phyloP scores from a whole-genome alignment of 805 yeast genomes.

The Wickerhamiella alocasiicola region DNA sequence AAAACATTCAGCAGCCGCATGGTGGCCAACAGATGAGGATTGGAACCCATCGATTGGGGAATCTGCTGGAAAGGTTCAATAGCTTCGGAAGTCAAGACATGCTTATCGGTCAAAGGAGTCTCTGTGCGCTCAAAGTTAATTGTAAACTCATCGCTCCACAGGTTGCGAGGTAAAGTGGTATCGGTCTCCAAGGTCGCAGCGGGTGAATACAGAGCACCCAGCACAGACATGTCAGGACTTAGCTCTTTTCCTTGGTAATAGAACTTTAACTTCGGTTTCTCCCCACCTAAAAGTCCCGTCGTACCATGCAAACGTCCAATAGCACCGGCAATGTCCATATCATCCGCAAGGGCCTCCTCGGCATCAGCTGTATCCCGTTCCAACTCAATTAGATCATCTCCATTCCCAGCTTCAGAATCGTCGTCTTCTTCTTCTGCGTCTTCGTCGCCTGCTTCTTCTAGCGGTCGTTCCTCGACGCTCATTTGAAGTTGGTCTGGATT shows the following conservation, averaged over 20 bases:
- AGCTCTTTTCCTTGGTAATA: slow-evolving; percentile 10
- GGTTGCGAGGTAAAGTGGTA: slow-evolving; percentile 8
- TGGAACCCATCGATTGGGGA: slow-evolving; percentile 10
- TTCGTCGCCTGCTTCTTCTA: slow-evolving; percentile 14
- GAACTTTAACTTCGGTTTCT: slow-evolving; percentile 1
- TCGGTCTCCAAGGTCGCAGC: slow-evolving; percentile 5
- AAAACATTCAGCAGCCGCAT: slow-evolving; percentile 6
- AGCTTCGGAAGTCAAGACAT: background rate
- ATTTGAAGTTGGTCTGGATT: background rate
- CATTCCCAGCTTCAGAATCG: slow-evolving; percentile 13
- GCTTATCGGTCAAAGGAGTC: background rate
- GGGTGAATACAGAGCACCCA: slow-evolving; percentile 13
- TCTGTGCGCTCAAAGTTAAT: slow-evolving; percentile 36
- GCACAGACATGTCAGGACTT: slow-evolving; percentile 11
- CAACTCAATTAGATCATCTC: background rate
- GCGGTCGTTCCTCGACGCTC: slow-evolving; percentile 12
- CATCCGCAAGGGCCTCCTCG: slow-evolving; percentile 11
- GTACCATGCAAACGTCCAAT: slow-evolving; percentile 9
- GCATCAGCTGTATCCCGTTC: slow-evolving; percentile 11
- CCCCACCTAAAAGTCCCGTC: background rate
- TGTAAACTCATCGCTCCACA: slow-evolving; percentile 50
- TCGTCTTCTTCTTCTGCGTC: slow-evolving; percentile 11
- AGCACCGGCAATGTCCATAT: slow-evolving; percentile 10
- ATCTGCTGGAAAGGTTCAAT: slow-evolving; percentile 2
- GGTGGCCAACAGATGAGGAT: background rate